These are phyloP conservation scores for Eucalyptus pauciflora DNA, from an alignment of 345 rosid genomes.

Conservation along the genomic window DNA sequence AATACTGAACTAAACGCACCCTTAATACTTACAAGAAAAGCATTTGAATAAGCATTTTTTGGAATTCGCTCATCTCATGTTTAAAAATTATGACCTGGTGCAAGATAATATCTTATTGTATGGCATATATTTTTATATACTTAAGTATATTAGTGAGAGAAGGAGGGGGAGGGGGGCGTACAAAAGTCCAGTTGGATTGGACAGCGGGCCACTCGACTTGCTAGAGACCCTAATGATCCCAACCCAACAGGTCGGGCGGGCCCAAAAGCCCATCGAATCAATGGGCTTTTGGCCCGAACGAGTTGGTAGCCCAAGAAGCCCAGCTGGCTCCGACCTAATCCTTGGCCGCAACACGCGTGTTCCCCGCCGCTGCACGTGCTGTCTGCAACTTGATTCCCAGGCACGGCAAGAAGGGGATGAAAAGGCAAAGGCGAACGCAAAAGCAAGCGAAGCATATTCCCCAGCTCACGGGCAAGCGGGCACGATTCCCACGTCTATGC, in stretches of 20 bases:
- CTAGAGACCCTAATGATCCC: background rate
- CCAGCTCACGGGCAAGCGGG: background rate
- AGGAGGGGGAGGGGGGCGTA: background rate
- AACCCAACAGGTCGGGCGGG: background rate
- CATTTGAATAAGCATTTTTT: no score
- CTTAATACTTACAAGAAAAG: rapidly evolving
- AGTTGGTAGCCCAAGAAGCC: background rate
- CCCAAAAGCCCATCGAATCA: background rate
- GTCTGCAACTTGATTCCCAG: background rate
- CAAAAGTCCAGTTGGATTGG: background rate
- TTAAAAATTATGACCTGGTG: background rate
- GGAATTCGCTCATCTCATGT: background rate
- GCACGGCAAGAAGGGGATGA: background rate
- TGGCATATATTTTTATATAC: background rate
- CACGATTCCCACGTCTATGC: background rate
- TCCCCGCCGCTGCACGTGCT: background rate
- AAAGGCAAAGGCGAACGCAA: background rate
- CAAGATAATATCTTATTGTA: background rate
- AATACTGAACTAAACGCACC: rapidly evolving
- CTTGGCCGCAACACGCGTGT: background rate
- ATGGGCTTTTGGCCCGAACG: background rate
- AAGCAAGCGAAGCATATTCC: background rate
- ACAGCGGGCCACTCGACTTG: background rate
- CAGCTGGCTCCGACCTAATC: background rate
- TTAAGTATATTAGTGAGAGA: background rate